These are phyloP conservation scores for Apophysomyces sp. DNA, from an alignment of 371 early-diverging fungal genomes.

Conservation along the genomic window DNA sequence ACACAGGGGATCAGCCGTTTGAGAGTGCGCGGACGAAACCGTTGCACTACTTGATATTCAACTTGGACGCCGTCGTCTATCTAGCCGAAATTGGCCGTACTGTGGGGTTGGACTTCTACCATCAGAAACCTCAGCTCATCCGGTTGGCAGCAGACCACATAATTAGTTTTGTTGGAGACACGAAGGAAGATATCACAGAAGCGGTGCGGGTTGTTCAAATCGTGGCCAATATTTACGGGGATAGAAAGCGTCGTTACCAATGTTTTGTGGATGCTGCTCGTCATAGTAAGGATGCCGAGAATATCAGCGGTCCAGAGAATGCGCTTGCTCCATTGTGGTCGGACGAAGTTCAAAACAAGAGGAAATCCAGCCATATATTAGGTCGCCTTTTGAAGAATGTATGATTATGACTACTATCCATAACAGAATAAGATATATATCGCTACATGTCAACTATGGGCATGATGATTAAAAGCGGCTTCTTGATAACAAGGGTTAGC, in stretches of 20 bases:
- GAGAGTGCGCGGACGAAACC: slow-evolving; percentile 35
- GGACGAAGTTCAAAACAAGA: too few relatives aligned
- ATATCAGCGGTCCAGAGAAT: slow-evolving; percentile 32
- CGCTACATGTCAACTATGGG: too few relatives aligned
- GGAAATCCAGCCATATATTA: too few relatives aligned
- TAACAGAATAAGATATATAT: too few relatives aligned
- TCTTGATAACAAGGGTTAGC: too few relatives aligned
- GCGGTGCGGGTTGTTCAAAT: slow-evolving; percentile 29
- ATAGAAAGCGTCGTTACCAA: slow-evolving; percentile 10
- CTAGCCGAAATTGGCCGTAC: slow-evolving; percentile 19
- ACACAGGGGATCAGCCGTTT: slow-evolving; percentile 37
- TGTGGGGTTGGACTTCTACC: slow-evolving; percentile 12
- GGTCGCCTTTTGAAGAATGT: too few relatives aligned
- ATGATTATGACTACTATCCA: too few relatives aligned
- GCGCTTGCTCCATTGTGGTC: slow-evolving; percentile 27
- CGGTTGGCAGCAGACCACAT: slow-evolving; percentile 27
- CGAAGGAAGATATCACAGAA: slow-evolving; percentile 29
- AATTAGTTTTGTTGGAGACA: slow-evolving; percentile 2
- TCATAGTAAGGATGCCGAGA: slow-evolving; percentile 19
- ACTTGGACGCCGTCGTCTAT: slow-evolving; percentile 34
- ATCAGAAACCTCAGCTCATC: slow-evolving; percentile 5
- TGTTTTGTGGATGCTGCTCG: slow-evolving; percentile 17
- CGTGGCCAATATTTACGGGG: slow-evolving; percentile 3
- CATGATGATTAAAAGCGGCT: too few relatives aligned
- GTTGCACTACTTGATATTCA: slow-evolving; percentile 43